Percentiles rank a stretch among this genome's conserved stretches.
phyloP scores from a whole-genome alignment of 192 early-diverging fungal genomes.

The Obelidium mucronatum region DNA sequence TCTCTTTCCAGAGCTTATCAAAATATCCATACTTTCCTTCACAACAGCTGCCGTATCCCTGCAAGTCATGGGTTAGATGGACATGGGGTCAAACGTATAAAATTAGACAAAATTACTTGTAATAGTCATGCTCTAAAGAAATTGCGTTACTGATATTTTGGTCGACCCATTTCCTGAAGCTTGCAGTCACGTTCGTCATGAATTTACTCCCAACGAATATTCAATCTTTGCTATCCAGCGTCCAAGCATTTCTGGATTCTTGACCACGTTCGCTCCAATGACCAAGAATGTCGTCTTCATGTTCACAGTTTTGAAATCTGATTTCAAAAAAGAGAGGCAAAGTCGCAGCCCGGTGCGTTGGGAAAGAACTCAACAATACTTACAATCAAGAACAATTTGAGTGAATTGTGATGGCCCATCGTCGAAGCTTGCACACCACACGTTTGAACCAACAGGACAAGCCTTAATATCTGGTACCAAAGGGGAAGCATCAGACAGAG shows the following conservation, averaged over 20 bases:
- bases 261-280: too few relatives aligned
- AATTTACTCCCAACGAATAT: not conserved
- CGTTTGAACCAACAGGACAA: conserved; percentile 8
- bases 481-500: too few relatives aligned
- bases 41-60: not conserved
- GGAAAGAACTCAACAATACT: too few relatives aligned
- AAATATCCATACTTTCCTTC: not conserved
- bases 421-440: conserved; percentile 11
- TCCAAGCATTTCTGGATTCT: too few relatives aligned
- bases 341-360: too few relatives aligned
- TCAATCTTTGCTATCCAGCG: conserved; percentile 42
- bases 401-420: not conserved
- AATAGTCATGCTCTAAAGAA: conserved; percentile 10
- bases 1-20: not conserved
- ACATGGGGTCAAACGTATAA: too few relatives aligned
- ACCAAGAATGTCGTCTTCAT: not conserved
- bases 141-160: not conserved
- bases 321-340: not conserved
- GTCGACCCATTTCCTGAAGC: conserved; percentile 2
- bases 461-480: not conserved
- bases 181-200: not conserved
- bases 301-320: not conserved
- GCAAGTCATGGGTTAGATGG: not conserved
- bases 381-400: not conserved
- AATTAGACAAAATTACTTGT: not conserved